Evolutionary conservation across 2,329 filamentous ascomycete species (phyloP), one percentile per base, ranked within the genome.

Genomic region (Botrytis galanthina): DNA sequence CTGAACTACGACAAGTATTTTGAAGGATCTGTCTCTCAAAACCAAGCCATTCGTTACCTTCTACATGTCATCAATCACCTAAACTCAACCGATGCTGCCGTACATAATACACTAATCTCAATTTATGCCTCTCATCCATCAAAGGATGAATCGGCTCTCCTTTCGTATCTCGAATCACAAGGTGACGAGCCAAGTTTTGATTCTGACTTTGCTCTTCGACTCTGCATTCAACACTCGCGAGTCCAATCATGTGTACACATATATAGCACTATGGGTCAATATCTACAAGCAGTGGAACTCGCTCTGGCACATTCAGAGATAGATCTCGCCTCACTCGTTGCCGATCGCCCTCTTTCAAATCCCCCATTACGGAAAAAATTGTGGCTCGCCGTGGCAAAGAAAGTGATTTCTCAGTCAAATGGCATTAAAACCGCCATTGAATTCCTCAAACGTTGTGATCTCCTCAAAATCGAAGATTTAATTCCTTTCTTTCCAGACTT

Each of bases 401-500:
- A 95, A 80, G 96, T 98, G 68, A 98, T 99, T 77, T 91, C 90
- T 1, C 90, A 95, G 76, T 92, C 90, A 10, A 92, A 92, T 74
- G 93, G 94, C 70, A 98, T 98, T 86, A 98, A 94, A 83, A 88
- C 92, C 46, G 96, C 96, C 3, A 97, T 99, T 77, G 93, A 97
- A 75, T 98, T 99, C 80, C 87, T 98, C 20, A 93, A 94, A 78
- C 91, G 94, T 16, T 98, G 95, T 81, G 94, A 98, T 75, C 87
- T 98, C 20, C 88, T 99, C 67, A 92, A 92, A 76, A 99, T 99
- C 76, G 96, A 99, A 83, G 96, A 99, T 80, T 84, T 99, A 44
- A 98, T 99, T 59, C 96, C 96, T 0, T 98, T 99, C 85, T 99
- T 99, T 84, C 96, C 96, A 0, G 96, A 99, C 81, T 99, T 99